Evolutionary conservation across 768 basidiomycete species (phyloP).

Genomic region (Podaxis sp.): DNA sequence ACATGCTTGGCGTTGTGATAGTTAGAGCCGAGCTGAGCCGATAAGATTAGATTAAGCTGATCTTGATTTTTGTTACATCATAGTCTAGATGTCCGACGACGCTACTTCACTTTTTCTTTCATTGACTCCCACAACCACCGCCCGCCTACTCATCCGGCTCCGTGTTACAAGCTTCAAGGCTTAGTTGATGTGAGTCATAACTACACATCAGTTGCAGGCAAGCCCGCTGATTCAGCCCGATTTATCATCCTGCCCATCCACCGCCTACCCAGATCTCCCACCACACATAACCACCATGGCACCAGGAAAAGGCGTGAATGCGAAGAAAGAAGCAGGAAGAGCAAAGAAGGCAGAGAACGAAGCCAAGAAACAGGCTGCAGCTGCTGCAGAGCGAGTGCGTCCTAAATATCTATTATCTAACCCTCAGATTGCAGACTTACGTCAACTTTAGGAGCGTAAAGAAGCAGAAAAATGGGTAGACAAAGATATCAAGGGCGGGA

Average conservation of each 20-base stretch:
- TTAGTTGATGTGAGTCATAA: neutral
- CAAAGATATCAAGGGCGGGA: conserved; percentile 59
- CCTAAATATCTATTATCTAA: neutral
- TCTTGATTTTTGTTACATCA: neutral
- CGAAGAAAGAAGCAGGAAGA: conserved; percentile 89
- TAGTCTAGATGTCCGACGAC: neutral
- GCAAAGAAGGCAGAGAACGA: conserved; percentile 94
- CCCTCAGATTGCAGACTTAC: neutral
- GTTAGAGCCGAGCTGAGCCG: neutral
- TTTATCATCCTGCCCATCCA: neutral
- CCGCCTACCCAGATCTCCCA: neutral
- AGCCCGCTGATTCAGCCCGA: neutral
- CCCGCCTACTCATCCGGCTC: neutral
- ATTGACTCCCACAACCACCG: neutral
- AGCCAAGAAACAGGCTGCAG: conserved; percentile 70
- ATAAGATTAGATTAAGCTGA: neutral
- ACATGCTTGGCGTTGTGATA: no score
- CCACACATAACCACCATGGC: conserved; percentile 51
- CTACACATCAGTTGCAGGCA: neutral
- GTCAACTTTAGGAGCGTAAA: conserved; percentile 57
- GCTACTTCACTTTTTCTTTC: neutral
- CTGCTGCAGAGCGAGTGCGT: conserved; percentile 57
- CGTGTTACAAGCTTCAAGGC: neutral
- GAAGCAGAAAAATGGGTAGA: conserved; percentile 71
- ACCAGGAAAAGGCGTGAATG: conserved; percentile 77